Evolutionary conservation across 495 filamentous ascomycete genomes (phyloP), one percentile per base, ranked within the genome.

Genomic region (Trichoderma erinaceum): DNA sequence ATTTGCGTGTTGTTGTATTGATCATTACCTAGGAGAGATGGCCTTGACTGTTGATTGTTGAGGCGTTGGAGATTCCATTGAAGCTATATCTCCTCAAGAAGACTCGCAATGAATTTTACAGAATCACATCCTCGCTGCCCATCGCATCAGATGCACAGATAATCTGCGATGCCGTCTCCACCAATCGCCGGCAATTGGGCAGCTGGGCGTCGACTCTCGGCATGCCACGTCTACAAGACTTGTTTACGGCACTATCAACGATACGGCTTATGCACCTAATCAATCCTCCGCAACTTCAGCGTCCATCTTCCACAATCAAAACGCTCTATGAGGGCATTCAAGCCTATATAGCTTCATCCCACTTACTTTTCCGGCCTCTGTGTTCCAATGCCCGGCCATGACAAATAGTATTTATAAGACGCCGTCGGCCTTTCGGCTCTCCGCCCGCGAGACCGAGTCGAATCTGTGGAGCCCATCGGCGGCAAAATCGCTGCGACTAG

Each of bases 121-220:
- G 56, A 61, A 32, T 15, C 3, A 1, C 25, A 61, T 32, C 56
- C 12, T 61, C 56, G 5, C 8, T 32, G 48, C 48, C 48, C 56
- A 32, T n/a, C 44, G 1, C 44, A n/a, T 61, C 56, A 32, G 56
- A 61, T 29, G 23, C 56, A 32, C 2, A 61, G 7, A 61, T 61
- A 32, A 13, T 38, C 3, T 25, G 16, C 15, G 27, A 61, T 35
- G 2, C 56, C 56, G 56, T 18, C 56, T 10, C 56, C 56, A 61
- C 56, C 25, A 61, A 29, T 13, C 3, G 56, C 56, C 16, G 25
- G 56, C 27, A 38, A 61, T 61, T 61, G 56, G 56, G 56, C 56
- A 61, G 56, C 56, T 61, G 56, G 56, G 56, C 56, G 29, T 32
- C 56, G 56, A 61, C 56, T 61, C 56, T 27, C 56, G 23, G 56